A percentile compares a stretch with the other conserved stretches of the same genome.
Conservation (phyloP, 768 basidiomycete species). For the Collybia sordida region DNA sequence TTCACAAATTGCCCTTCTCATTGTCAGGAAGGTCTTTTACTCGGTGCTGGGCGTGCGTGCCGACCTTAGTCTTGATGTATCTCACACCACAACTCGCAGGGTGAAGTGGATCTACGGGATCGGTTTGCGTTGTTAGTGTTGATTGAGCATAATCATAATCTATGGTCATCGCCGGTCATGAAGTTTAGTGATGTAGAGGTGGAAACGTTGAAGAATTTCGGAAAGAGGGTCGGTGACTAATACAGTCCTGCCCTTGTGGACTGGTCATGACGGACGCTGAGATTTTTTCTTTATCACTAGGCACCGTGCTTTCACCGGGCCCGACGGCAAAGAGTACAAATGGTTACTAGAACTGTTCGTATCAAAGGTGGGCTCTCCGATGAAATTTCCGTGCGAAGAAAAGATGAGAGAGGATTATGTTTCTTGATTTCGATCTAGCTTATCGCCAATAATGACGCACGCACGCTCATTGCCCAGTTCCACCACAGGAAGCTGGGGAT, state of each 20-base stretch:
- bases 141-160: slow-evolving; percentile 7
- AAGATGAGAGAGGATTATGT: too few relatives aligned
- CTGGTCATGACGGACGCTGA: not conserved
- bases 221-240: slow-evolving; percentile 13
- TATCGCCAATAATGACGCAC: not conserved
- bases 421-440: not conserved
- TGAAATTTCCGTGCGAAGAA: too few relatives aligned
- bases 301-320: slow-evolving; percentile 19
- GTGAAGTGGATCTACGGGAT: slow-evolving; percentile 20
- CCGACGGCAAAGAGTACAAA: slow-evolving; percentile 10
- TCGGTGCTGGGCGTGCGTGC: slow-evolving; percentile 11
- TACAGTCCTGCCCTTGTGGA: not conserved
- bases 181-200: slow-evolving; percentile 6
- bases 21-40: too few relatives aligned
- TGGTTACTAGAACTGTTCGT: not conserved
- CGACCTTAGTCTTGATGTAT: not conserved
- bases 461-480: slow-evolving; percentile 11
- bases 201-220: slow-evolving; percentile 8
- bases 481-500: slow-evolving; percentile 5
- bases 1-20: too few relatives aligned
- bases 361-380: slow-evolving; percentile 9
- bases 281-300: slow-evolving; percentile 1
- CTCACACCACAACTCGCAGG: not conserved
- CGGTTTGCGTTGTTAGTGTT: slow-evolving; percentile 21
- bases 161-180: slow-evolving; percentile 8